Percentiles rank a stretch among this genome's conserved stretches.
phyloP scores from a whole-genome alignment of 495 filamentous ascomycete genomes.

The Hypoxylon crocopeplum region DNA sequence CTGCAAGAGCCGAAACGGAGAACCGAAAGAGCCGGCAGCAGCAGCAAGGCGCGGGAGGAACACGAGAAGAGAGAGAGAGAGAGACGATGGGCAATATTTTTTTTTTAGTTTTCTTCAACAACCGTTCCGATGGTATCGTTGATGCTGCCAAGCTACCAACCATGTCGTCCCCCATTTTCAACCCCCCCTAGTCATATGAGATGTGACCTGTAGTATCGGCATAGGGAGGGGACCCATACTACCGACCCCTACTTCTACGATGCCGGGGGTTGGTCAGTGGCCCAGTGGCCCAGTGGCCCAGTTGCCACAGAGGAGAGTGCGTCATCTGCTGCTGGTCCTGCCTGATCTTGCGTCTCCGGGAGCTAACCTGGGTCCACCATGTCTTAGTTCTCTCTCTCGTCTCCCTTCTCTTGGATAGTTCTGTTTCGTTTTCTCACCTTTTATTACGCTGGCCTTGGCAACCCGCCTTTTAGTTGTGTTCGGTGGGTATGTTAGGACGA shows the following conservation, averaged over 20 bases:
- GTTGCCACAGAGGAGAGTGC: neutral
- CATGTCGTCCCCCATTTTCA: neutral
- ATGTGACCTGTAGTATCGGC: constrained; percentile 35
- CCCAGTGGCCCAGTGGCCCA: too few relatives aligned
- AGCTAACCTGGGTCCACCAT: neutral
- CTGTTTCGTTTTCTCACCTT: constrained; percentile 1
- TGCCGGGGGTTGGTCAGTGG: too few relatives aligned
- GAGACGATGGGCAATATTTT: neutral
- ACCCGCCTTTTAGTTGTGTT: constrained; percentile 10
- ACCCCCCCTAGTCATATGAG: constrained; percentile 18
- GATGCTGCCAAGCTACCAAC: constrained; percentile 2
- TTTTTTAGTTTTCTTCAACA: neutral
- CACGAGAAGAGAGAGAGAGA: too few relatives aligned
- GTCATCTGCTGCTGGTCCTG: constrained; percentile 21
- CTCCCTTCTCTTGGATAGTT: neutral
- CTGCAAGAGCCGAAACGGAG: constrained; percentile 6
- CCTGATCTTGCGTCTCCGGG: constrained; percentile 20
- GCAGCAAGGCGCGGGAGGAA: neutral
- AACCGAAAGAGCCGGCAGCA: constrained; percentile 1
- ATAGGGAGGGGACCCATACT: constrained; percentile 8
- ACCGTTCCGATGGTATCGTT: neutral
- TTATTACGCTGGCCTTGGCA: constrained; percentile 24
- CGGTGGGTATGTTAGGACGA: constrained; percentile 1
- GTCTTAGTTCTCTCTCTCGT: neutral
- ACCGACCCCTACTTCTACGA: constrained; percentile 12